Evolutionary conservation across 768 basidiomycete species (phyloP), one percentile per base, ranked within the genome.

Genomic region (Mycena vitilis): DNA sequence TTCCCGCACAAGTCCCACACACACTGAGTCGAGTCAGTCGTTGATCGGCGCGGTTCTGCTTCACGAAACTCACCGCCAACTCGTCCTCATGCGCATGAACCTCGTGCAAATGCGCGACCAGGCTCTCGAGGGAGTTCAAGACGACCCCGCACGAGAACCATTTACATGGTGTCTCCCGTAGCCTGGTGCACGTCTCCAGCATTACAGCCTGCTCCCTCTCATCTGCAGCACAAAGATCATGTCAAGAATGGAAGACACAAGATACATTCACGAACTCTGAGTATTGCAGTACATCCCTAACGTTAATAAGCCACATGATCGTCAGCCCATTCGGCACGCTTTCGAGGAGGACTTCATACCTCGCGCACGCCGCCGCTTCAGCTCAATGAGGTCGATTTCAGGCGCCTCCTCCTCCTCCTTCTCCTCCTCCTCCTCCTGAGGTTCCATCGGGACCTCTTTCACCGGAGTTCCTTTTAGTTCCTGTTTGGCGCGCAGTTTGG

Each of bases 111-210:
- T 93, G 92, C 22, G 77, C 73, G 44, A 84, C 73, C 58, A 92
- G 75, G 51, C 78, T 82, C 49, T 83, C 79, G 8, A 80, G 78
- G 52, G 88, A 88, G 73, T 89, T 91, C 69, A 91, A 73, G 16
- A 87, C 71, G 48, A 80, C 81, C 65, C 81, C 81, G 76, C 92
- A 94, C 34, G 81, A 80, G 63, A 76, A 78, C 91, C 91, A 94
- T 75, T 81, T 82, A 77, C 91, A 93, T 13, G 76, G 78, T 51
- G 80, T 75, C 68, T 82, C 80, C 60, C 79, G 80, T 60, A 91
- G 68, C 67, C 87, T 81, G 10, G 82, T 81, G 65, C 81, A 85
- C 61, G 89, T 83, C 65, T 87, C 74, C 60, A 81, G 75, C 67
- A 89, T 78, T 40, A 85, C 82, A 49, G 81, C 76, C 61, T 77